phyloP scores from a whole-genome alignment of 2,329 filamentous ascomycete genomes.

The Stagonosporopsis chrysanthemi region DNA sequence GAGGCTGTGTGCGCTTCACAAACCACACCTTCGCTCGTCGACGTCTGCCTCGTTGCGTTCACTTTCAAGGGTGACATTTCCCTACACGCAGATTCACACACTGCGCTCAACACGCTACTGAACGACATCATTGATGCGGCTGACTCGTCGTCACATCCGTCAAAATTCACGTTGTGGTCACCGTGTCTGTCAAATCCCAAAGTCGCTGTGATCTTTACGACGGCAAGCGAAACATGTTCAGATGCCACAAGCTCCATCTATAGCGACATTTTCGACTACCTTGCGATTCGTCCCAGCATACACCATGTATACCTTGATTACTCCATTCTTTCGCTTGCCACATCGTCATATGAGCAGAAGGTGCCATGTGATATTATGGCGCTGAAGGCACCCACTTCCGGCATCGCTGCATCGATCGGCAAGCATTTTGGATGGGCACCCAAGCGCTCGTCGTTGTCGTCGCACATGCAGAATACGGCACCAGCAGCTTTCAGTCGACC shows the following conservation, averaged over 20 bases:
- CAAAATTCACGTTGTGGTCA: constrained; percentile 40
- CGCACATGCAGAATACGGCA: constrained; percentile 24
- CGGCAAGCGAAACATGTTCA: constrained; percentile 30
- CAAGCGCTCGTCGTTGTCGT: constrained; percentile 31
- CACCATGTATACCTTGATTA: constrained; percentile 38
- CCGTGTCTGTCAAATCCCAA: constrained; percentile 29
- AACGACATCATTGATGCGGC: constrained; percentile 39
- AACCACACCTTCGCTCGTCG: constrained; percentile 26
- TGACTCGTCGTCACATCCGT: constrained; percentile 32
- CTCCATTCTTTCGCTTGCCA: constrained; percentile 31
- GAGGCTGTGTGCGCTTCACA: constrained; percentile 25
- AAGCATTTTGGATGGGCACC: constrained; percentile 44
- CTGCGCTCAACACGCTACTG: constrained; percentile 32
- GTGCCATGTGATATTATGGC: constrained; percentile 36
- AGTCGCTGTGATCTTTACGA: constrained; percentile 33
- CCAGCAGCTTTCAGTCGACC: constrained; percentile 33
- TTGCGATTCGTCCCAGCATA: constrained; percentile 26
- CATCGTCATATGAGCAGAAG: constrained; percentile 25
- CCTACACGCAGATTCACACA: constrained; percentile 17
- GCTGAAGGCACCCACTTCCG: constrained; percentile 28
- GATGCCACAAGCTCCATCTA: constrained; percentile 29
- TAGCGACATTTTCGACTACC: constrained; percentile 24
- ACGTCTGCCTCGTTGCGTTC: constrained; percentile 36
- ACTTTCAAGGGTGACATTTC: constrained; percentile 28
- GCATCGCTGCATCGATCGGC: constrained; percentile 36